Conservation (phyloP, 805 yeast species). For the Sugiyamaella mastotermitis region DNA sequence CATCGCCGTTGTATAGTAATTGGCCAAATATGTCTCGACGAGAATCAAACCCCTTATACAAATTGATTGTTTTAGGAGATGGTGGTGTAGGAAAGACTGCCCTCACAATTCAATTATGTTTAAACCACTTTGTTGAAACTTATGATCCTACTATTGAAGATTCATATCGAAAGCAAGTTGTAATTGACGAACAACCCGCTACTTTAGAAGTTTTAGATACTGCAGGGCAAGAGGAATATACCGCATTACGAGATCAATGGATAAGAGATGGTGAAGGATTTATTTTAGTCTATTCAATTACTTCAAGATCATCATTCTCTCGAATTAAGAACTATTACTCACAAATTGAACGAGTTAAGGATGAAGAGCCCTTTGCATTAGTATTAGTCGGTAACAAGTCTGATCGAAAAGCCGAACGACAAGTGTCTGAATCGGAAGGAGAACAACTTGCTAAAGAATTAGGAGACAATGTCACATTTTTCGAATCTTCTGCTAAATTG, state of each 20-base stretch:
- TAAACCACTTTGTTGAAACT: constrained; percentile 92
- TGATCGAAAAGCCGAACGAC: constrained; percentile 71
- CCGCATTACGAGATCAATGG: constrained; percentile 72
- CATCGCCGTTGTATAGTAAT: background rate
- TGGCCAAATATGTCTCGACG: constrained; percentile 13
- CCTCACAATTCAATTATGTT: constrained; percentile 73
- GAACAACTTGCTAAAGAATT: constrained; percentile 65
- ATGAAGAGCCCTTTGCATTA: constrained; percentile 54
- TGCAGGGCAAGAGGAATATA: constrained; percentile 85
- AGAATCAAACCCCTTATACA: constrained; percentile 41
- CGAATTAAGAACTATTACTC: constrained; percentile 76
- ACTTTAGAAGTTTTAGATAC: constrained; percentile 85
- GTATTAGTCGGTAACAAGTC: constrained; percentile 88
- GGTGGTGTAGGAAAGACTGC: constrained; percentile 99
- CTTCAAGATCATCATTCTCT: constrained; percentile 78
- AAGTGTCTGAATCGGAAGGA: constrained; percentile 78
- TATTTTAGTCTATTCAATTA: constrained; percentile 79
- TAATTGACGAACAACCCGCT: constrained; percentile 70
- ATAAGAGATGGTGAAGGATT: constrained; percentile 95
- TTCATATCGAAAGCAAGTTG: constrained; percentile 66
- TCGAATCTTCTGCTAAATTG: constrained; percentile 92
- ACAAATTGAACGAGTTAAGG: constrained; percentile 71
- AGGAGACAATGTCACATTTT: constrained; percentile 48
- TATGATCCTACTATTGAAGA: constrained; percentile 95
- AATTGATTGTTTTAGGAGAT: constrained; percentile 94